Evolutionary conservation across 306 rosid genomes (phyloP).

Genomic region (Rubus parviflorus): DNA sequence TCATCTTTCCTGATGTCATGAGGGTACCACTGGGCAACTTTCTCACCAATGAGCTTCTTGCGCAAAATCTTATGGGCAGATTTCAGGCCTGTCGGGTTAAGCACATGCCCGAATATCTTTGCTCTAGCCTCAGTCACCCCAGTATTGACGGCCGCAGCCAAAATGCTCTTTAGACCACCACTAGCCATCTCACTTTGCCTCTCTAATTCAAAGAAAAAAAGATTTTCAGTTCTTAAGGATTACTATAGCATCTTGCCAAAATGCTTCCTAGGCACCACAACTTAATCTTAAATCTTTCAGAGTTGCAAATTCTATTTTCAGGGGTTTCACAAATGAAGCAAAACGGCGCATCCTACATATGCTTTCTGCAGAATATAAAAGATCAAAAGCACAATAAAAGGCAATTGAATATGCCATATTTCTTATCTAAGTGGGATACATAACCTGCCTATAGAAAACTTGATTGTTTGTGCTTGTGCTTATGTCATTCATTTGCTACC

Average conservation of each 20-base stretch:
- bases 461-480: no score
- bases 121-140: constrained; percentile 80
- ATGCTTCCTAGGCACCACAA: not conserved
- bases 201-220: constrained; percentile 16
- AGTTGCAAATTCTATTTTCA: no score
- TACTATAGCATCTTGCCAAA: not conserved
- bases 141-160: constrained; percentile 42
- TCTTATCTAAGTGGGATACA: not conserved
- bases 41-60: constrained; percentile 81
- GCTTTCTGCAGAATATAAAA: no score
- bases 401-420: not conserved
- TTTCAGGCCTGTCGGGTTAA: constrained; percentile 65
- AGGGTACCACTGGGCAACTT: constrained; percentile 83
- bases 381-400: not conserved
- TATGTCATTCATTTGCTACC: not conserved
- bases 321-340: no score
- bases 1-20: constrained; percentile 75
- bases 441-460: no score
- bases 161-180: constrained; percentile 53
- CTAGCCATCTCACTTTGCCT: constrained; percentile 52
- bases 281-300: no score
- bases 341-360: no score
- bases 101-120: constrained; percentile 69
- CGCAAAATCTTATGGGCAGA: constrained; percentile 77
- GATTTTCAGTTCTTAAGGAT: not conserved